Conservation (phyloP, 225 moss, liverwort and hornwort species). For the Asterella californica region DNA sequence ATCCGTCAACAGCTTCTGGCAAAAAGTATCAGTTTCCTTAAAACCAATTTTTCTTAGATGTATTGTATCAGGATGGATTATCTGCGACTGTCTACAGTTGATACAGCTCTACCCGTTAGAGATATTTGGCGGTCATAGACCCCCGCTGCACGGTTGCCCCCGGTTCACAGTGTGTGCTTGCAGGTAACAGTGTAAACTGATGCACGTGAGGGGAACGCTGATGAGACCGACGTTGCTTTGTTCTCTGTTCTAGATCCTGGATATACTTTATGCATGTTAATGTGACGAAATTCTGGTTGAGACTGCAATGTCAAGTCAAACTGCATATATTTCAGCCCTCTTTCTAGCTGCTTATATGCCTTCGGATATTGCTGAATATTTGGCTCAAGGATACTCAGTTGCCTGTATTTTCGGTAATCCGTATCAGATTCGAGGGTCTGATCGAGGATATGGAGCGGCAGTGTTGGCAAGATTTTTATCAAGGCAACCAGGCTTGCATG, state of each 20-base stretch:
- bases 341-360: not conserved
- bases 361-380: not conserved
- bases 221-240: not conserved
- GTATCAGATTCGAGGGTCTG: constrained; percentile 38
- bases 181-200: not conserved
- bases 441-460: constrained; percentile 35
- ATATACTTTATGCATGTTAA: not conserved
- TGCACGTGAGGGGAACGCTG: not conserved
- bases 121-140: no score
- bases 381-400: not conserved
- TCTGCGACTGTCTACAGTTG: no score
- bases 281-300: not conserved
- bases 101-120: no score
- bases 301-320: not conserved
- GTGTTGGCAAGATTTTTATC: constrained; percentile 36
- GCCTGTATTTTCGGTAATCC: not conserved
- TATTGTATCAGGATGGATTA: no score
- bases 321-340: not conserved
- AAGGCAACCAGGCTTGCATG: constrained; percentile 17
- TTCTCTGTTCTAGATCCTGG: not conserved
- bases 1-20: not conserved
- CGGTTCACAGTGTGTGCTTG: not conserved
- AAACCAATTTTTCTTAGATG: not conserved
- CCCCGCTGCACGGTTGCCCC: no score
- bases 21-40: not conserved